Percentiles rank a stretch among this genome's conserved stretches.
Conservation (phyloP, 1,284 basidiomycete genomes). For the Tilletia horrida region DNA sequence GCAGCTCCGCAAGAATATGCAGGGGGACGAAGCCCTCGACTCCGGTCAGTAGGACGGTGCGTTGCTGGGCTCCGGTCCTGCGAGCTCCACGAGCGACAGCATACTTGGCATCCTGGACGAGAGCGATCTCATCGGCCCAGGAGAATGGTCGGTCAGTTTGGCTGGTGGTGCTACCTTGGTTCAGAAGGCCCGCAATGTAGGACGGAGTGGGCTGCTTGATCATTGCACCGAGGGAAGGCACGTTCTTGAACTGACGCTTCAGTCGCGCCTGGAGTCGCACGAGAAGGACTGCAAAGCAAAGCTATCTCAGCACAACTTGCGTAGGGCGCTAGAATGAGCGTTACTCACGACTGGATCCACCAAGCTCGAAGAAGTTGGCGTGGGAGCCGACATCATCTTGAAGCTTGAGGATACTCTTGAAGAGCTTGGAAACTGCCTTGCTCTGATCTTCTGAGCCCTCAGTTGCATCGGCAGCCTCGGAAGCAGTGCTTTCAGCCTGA, state of each 20-base stretch:
- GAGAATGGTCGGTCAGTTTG: background rate
- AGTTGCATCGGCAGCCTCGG: background rate
- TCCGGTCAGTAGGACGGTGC: background rate
- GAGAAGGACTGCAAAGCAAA: background rate
- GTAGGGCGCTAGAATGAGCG: background rate
- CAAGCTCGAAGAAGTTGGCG: background rate
- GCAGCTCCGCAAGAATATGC: background rate
- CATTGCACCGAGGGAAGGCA: background rate
- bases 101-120: background rate
- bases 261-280: background rate
- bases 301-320: background rate
- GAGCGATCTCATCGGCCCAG: background rate
- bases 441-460: background rate
- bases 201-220: background rate
- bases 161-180: background rate
- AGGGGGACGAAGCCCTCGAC: background rate
- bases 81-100: background rate
- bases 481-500: background rate
- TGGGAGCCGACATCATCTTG: conserved; percentile 1
- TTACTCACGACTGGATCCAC: background rate
- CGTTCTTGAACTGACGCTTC: background rate
- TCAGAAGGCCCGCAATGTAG: background rate
- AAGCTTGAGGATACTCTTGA: conserved; percentile 3
- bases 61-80: background rate
- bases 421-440: background rate